Evolutionary conservation across 345 rosid genomes (phyloP).

Genomic region (Laguncularia racemosa): DNA sequence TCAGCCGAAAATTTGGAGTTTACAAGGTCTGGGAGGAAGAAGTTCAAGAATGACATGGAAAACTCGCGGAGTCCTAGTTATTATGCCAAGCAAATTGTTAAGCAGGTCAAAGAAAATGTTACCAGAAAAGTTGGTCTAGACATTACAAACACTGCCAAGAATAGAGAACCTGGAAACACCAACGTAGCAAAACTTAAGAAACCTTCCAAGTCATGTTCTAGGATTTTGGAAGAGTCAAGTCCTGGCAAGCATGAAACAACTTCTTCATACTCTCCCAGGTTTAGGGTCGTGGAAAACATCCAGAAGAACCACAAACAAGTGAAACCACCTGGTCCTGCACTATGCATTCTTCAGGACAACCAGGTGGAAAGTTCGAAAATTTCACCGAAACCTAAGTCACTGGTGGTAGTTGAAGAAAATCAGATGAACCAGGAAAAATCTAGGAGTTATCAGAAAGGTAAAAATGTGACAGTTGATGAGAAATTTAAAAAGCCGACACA

Average conservation of each 20-base stretch:
- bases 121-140: constrained; percentile 63
- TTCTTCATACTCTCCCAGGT: constrained; percentile 49
- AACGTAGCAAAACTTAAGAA: constrained; percentile 38
- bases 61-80: constrained; percentile 45
- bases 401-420: background rate
- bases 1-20: constrained; percentile 22
- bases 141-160: constrained; percentile 57
- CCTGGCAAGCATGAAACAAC: constrained; percentile 23
- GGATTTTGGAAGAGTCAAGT: constrained; percentile 21
- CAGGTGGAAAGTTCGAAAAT: background rate
- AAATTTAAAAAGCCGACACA: constrained; percentile 39
- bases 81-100: constrained; percentile 66
- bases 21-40: constrained; percentile 32
- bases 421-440: constrained; percentile 8
- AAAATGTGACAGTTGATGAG: constrained; percentile 19
- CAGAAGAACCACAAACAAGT: no score
- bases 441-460: constrained; percentile 18
- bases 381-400: constrained; percentile 16
- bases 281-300: constrained; percentile 25
- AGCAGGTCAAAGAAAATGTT: constrained; percentile 68
- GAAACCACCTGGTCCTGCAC: constrained; percentile 2
- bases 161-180: constrained; percentile 36
- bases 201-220: constrained; percentile 21
- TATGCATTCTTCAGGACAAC: no score
- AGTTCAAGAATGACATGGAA: constrained; percentile 46